Base-by-base conservation (phyloP, 1,139 yeast genomes). In the Suhomyces chickasaworum region DNA sequence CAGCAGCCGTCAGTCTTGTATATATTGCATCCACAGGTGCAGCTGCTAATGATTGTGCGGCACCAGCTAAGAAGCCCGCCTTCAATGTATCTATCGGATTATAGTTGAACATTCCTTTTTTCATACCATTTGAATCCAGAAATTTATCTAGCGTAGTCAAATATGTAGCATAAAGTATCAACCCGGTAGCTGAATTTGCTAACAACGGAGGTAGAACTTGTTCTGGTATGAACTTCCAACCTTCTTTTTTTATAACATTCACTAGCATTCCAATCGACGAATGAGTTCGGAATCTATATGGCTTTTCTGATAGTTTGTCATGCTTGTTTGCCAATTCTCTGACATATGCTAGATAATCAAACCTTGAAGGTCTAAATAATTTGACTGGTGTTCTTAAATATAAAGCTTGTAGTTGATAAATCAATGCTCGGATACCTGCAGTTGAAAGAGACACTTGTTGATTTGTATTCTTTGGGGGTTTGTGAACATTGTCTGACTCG, bases 1-100 rank as follows among this genome's bases (percentile, higher is more conserved):
- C 96, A 5, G 86, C 78, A 1, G 89, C 86, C 1, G 84, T 76
- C 59, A 90, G 87, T 55, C 97, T 74, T 1, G 96, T 82, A 57
- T 86, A 88, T 7, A 91, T 83, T 7, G 97, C 97, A 65, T 91
- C 97, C 3, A 91, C 78, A 0, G 98, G 98, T 1, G 97, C 95
- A 1, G 97, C 96, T 1, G 90, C 93, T n/a, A 89, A 68, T 15
- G 96, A 86, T 57, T 93, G 97, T 12, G 83, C 81, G 0, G 84
- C 81, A 1, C 97, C 97, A 0, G 97, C 97, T 0, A 88, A 56
- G 49, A 84, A 83, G 0, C 98, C 98, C 0, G 97, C 89, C 45
- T 80, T 66, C 70, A 89, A 81, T 0, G 95, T 83, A 58, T 86
- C 90, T 7, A 60, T 35, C 0, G 74, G 69, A 2, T 70, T 61